Percentiles rank a stretch among this genome's conserved stretches.
Conservation (phyloP, 345 rosid genomes). For the Acer saccharum region DNA sequence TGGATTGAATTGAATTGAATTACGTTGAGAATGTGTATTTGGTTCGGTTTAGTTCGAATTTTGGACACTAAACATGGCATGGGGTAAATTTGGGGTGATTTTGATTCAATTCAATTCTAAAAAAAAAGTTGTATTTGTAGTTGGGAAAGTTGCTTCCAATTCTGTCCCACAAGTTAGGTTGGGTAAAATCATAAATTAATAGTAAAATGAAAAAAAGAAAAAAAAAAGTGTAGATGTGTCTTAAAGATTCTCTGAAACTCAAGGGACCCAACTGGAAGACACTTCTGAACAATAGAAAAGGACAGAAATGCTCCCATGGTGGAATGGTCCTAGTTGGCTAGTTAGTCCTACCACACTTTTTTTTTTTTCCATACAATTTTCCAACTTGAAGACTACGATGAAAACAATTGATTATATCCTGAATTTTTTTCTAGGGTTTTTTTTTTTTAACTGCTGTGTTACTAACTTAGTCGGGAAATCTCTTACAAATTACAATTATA, state of each 20-base stretch:
- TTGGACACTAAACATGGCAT: too few species aligned
- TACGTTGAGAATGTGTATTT: neutral
- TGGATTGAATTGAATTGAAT: too few species aligned
- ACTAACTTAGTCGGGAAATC: too few species aligned
- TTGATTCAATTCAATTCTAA: too few species aligned
- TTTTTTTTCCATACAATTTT: too few species aligned
- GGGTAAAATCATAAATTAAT: too few species aligned
- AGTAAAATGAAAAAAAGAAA: too few species aligned
- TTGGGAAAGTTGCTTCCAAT: neutral
- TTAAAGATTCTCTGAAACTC: slow-evolving; percentile 12
- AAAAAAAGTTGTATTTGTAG: neutral
- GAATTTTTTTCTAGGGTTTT: neutral
- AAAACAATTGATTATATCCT: neutral
- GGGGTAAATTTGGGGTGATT: too few species aligned
- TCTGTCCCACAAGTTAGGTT: neutral
- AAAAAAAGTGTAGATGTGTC: neutral
- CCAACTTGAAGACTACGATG: neutral
- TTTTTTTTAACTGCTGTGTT: too few species aligned
- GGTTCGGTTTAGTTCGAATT: too few species aligned
- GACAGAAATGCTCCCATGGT: slow-evolving; percentile 3
- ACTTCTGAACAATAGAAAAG: neutral
- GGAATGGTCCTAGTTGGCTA: neutral
- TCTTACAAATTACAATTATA: too few species aligned
- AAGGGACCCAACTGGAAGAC: slow-evolving; percentile 7
- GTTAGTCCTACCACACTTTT: neutral